phyloP scores from a whole-genome alignment of 495 filamentous ascomycete species.

The Elaphomyces granulatus region DNA sequence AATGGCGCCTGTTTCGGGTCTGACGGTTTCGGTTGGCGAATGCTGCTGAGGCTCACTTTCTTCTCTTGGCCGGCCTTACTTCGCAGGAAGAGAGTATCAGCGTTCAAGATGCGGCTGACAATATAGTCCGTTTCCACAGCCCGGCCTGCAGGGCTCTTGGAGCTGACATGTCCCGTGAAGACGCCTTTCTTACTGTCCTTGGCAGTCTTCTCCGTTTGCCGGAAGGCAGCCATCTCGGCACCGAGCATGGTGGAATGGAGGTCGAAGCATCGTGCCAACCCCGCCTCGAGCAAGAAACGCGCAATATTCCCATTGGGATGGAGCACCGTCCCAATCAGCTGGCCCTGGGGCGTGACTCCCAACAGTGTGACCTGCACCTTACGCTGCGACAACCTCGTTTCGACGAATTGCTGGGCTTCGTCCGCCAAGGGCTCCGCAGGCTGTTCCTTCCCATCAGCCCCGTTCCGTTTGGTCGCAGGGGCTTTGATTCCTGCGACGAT shows the following conservation, averaged over 20 bases:
- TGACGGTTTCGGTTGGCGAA: slow-evolving; percentile 75
- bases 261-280: slow-evolving; percentile 83
- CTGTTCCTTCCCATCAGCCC: slow-evolving; percentile 63
- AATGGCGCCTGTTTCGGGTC: slow-evolving; percentile 75
- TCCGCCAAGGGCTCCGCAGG: slow-evolving; percentile 78
- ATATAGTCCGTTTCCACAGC: slow-evolving; percentile 56
- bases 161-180: slow-evolving; percentile 62
- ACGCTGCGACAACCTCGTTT: slow-evolving; percentile 70
- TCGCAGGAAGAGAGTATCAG: slow-evolving; percentile 76
- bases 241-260: slow-evolving; percentile 87
- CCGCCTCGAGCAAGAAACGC: slow-evolving; percentile 70
- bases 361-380: slow-evolving; percentile 67
- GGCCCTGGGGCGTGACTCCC: slow-evolving; percentile 73
- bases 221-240: slow-evolving; percentile 64
- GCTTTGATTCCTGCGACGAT: slow-evolving; percentile 82
- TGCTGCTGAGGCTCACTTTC: slow-evolving; percentile 81
- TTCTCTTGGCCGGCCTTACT: slow-evolving; percentile 74
- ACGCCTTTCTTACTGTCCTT: slow-evolving; percentile 57
- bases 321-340: slow-evolving; percentile 63
- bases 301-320: slow-evolving; percentile 90
- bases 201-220: slow-evolving; percentile 77
- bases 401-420: slow-evolving; percentile 74
- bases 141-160: slow-evolving; percentile 34
- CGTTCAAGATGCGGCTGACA: slow-evolving; percentile 72
- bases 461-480: slow-evolving; percentile 69